Conservation (phyloP, 106 monocot genomes). For the Iris macrosiphon region DNA sequence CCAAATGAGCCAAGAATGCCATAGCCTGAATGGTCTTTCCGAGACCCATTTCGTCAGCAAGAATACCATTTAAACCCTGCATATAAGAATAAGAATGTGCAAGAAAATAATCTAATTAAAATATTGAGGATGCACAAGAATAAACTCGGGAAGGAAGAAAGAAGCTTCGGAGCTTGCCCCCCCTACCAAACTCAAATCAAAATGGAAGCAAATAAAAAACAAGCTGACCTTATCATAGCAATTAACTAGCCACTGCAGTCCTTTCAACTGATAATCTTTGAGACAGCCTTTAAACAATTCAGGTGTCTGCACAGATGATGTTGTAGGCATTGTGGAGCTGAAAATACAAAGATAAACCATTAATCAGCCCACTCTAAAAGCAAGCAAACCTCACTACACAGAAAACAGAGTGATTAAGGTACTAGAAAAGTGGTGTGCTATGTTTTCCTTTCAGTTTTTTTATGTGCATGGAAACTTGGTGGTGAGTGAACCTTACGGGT, state of each 20-base stretch:
- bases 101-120: not conserved
- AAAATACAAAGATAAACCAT: conserved; percentile 11
- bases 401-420: not conserved
- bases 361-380: not conserved
- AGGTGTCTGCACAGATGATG: conserved; percentile 86
- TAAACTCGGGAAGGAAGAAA: not conserved
- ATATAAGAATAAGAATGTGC: not conserved
- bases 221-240: conserved; percentile 91
- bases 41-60: conserved; percentile 99
- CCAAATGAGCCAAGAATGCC: conserved; percentile 96
- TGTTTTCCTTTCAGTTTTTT: not conserved
- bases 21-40: conserved; percentile 99
- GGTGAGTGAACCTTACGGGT: conserved; percentile 65
- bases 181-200: too few species aligned
- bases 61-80: conserved; percentile 96
- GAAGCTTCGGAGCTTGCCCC: not conserved
- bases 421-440: not conserved
- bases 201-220: not conserved
- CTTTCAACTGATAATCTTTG: conserved; percentile 97
- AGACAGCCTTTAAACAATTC: conserved; percentile 82
- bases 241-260: conserved; percentile 97
- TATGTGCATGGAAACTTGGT: not conserved
- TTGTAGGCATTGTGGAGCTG: conserved; percentile 95
- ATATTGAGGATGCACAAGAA: too few species aligned
- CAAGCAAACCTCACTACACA: not conserved